Base-by-base conservation (phyloP, 78 protist genomes). In the Dictyostelium purpureum region DNA sequence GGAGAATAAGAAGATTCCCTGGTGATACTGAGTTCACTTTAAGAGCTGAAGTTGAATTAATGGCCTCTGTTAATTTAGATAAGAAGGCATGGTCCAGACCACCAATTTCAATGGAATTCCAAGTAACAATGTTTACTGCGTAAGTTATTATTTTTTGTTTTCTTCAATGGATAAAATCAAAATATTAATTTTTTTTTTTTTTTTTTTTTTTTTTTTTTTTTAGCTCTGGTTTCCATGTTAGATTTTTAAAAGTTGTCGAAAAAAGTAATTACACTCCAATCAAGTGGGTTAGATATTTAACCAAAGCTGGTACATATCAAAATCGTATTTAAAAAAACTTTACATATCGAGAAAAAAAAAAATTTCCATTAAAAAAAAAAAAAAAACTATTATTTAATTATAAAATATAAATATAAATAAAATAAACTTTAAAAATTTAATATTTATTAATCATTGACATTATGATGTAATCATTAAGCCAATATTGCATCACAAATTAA, bases 91-190 rank as follows among this genome's bases (percentile, higher is more conserved):
- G 99, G 99, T 61, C 95, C 31, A 51, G 98, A 61, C 99, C 99
- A 11, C 99, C 99, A 12, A 97, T 99, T 88, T 51, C 97, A 2
- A 88, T 99, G 98, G 89, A 96, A 42, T 99, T 98, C 97, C 97
- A 96, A 95, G 99, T 98, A 35, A 98, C 99, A n/a, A 98, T 98
- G 99, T 96, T 96, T 33, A 76, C 99, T 10, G 97, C 99, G n/a
- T n/a, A n/a, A n/a, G n/a, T n/a, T n/a, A n/a, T n/a, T n/a, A n/a
- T n/a, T n/a, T n/a, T n/a, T n/a, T n/a, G n/a, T n/a, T n/a, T n/a
- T n/a, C n/a, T n/a, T n/a, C n/a, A n/a, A n/a, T n/a, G n/a, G n/a
- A n/a, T n/a, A n/a, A n/a, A n/a, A n/a, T n/a, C n/a, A n/a, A n/a
- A n/a, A n/a, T n/a, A n/a, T n/a, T n/a, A n/a, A n/a, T n/a, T n/a